Evolutionary conservation across 176 grass and related monocot genomes (phyloP).

Genomic region (Cocos nucifera): DNA sequence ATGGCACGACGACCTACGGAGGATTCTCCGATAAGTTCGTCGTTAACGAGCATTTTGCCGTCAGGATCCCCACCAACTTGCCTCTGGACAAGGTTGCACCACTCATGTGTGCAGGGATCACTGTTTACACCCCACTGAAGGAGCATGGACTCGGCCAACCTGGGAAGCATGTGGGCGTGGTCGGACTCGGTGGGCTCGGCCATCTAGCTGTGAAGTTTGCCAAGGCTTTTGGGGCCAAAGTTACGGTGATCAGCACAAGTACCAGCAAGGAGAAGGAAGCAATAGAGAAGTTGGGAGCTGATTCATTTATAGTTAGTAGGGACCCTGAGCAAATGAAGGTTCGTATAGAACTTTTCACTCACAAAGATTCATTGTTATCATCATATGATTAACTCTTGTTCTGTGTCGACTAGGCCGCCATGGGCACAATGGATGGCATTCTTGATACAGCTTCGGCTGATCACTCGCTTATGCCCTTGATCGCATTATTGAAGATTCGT

Average conservation of each 20-base stretch:
- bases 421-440: constrained; percentile 20
- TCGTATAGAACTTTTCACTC: not conserved
- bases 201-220: constrained; percentile 47
- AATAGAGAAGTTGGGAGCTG: constrained; percentile 23
- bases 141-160: constrained; percentile 23
- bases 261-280: constrained; percentile 31
- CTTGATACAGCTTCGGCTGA: constrained; percentile 14
- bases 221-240: constrained; percentile 36
- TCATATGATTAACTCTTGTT: too few species aligned
- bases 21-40: constrained; percentile 28
- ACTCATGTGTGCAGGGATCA: constrained; percentile 41
- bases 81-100: constrained; percentile 25
- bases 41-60: constrained; percentile 26
- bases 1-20: constrained; percentile 27
- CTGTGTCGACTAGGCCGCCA: constrained; percentile 3
- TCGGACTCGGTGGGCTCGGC: constrained; percentile 40
- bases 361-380: too few species aligned
- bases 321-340: constrained; percentile 17
- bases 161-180: constrained; percentile 36
- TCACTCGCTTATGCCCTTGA: constrained; percentile 3
- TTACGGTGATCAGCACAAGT: constrained; percentile 45
- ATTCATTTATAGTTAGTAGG: constrained; percentile 25
- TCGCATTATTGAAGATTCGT: constrained; percentile 11
- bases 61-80: constrained; percentile 29
- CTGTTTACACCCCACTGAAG: constrained; percentile 38